A percentile compares a stretch with the other conserved stretches of the same genome.
Evolutionary conservation across 1,284 basidiomycete species (phyloP).

Genomic region (Trichosporon coremiiforme): DNA sequence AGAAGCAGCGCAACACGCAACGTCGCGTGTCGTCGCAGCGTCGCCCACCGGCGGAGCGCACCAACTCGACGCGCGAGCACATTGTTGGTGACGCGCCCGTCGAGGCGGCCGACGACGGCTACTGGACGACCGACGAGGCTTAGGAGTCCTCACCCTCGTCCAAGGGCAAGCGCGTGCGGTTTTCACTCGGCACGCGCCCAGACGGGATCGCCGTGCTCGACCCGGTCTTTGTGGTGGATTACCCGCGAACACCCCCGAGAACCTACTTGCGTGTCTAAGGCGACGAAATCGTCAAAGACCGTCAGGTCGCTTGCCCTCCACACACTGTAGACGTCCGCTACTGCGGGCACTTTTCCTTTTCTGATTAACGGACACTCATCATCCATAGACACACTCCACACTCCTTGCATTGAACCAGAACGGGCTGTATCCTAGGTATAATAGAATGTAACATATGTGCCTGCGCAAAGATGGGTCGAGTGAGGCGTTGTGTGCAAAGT

Average conservation of each 20-base stretch:
- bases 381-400: slow-evolving; percentile 13
- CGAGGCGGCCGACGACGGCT: slow-evolving; percentile 1
- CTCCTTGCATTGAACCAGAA: slow-evolving; percentile 12
- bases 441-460: slow-evolving; percentile 16
- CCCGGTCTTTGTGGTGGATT: not conserved
- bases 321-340: too few species aligned
- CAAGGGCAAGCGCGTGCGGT: not conserved
- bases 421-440: slow-evolving; percentile 18
- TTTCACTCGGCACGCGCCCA: not conserved
- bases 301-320: too few species aligned
- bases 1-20: slow-evolving; percentile 16
- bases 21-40: slow-evolving; percentile 25
- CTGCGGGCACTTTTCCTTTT: not conserved
- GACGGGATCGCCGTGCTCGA: slow-evolving; percentile 5
- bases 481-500: too few species aligned
- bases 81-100: slow-evolving; percentile 21
- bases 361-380: slow-evolving; percentile 16
- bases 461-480: not conserved
- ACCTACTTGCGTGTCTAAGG: not conserved
- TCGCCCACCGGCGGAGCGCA: slow-evolving; percentile 17
- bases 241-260: not conserved
- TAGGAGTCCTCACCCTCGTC: slow-evolving; percentile 1
- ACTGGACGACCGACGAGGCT: slow-evolving; percentile 16
- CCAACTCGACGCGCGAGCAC: slow-evolving; percentile 27
- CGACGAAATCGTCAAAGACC: not conserved